Conservation (phyloP, 345 rosid genomes). For the Salix brachista region DNA sequence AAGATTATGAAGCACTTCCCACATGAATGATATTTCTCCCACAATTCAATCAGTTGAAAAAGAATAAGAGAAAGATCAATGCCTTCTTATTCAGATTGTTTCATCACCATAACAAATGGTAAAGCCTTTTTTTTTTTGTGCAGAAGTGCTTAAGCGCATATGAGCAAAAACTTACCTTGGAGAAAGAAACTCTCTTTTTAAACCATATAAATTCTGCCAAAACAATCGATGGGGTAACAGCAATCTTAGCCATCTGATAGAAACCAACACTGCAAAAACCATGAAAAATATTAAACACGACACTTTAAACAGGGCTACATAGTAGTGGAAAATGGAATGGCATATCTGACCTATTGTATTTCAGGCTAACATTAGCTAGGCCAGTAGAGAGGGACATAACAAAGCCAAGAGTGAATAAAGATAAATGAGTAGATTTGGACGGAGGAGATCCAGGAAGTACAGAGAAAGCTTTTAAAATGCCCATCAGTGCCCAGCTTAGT, state of each 20-base stretch:
- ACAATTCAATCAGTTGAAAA: not conserved
- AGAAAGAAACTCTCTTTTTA: conserved; percentile 59
- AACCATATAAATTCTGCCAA: conserved; percentile 81
- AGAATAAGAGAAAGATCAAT: not conserved
- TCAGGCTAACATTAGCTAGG: conserved; percentile 95
- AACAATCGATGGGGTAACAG: conserved; percentile 91
- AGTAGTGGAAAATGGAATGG: not conserved
- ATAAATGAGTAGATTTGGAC: conserved; percentile 51
- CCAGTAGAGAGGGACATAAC: conserved; percentile 96
- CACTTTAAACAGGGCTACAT: not conserved
- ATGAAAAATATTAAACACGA: not conserved
- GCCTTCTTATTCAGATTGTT: not conserved
- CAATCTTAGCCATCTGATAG: conserved; percentile 96
- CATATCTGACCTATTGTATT: conserved; percentile 70
- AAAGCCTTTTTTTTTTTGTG: not conserved
- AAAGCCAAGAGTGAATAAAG: conserved; percentile 67
- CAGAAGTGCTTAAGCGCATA: not conserved
- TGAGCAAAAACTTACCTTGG: conserved; percentile 47
- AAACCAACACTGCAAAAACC: conserved; percentile 66
- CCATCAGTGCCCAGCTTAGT: conserved; percentile 79
- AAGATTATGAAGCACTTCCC: not conserved
- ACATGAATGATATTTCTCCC: not conserved
- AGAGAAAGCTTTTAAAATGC: conserved; percentile 61
- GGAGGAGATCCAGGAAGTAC: conserved; percentile 74
- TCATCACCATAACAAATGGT: not conserved